phyloP scores from a whole-genome alignment of 306 rosid genomes.

The Citrullus colocynthis region DNA sequence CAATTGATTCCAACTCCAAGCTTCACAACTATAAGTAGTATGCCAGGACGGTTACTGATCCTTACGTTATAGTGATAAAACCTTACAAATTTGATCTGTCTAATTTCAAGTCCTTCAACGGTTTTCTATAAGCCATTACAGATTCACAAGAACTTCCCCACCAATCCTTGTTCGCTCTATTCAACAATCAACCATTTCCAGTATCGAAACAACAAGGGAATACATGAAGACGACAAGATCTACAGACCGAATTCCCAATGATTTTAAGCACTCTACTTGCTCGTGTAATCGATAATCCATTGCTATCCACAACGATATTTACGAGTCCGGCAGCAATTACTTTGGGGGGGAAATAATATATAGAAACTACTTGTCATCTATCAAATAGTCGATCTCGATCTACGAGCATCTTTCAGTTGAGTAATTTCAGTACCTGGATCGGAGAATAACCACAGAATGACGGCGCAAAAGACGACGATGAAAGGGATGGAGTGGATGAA shows the following conservation, averaged over 20 bases:
- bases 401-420: not conserved
- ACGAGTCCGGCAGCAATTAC: not conserved
- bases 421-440: conserved; percentile 18
- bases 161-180: not conserved
- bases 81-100: not conserved
- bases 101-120: not conserved
- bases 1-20: not conserved
- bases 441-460: conserved; percentile 91
- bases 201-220: not conserved
- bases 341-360: not conserved
- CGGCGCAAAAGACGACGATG: conserved; percentile 54
- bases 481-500: conserved; percentile 76
- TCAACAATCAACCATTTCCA: not conserved
- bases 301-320: not conserved
- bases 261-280: not conserved
- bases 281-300: not conserved
- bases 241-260: not conserved
- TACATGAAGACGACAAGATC: not conserved
- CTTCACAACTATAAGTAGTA: not conserved
- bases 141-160: not conserved
- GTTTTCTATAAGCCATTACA: not conserved
- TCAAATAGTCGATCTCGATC: not conserved
- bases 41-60: not conserved
- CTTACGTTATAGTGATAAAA: not conserved
- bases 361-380: not conserved